These are phyloP conservation scores for Amanita subjunquillea DNA, from an alignment of 768 basidiomycete species.

Conservation along the genomic window DNA sequence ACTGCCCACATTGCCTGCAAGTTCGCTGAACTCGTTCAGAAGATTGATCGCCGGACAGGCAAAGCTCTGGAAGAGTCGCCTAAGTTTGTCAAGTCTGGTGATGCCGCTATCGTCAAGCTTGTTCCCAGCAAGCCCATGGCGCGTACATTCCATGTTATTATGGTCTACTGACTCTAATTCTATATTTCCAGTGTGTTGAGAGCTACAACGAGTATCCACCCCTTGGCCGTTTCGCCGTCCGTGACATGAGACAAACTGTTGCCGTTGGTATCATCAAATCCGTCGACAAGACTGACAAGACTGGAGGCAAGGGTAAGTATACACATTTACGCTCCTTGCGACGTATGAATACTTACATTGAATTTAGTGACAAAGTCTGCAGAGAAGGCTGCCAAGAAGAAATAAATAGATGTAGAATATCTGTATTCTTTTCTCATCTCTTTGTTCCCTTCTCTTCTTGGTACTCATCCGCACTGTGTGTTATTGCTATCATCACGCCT, in stretches of 20 bases:
- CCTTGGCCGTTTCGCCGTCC: conserved; percentile 98
- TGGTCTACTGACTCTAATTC: background rate
- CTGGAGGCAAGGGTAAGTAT: conserved; percentile 67
- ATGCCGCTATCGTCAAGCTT: conserved; percentile 98
- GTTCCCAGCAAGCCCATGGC: conserved; percentile 92
- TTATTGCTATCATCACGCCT: conserved; percentile 26
- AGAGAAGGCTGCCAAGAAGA: conserved; percentile 95
- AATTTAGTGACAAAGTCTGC: conserved; percentile 81
- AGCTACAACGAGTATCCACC: conserved; percentile 97
- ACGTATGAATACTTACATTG: background rate
- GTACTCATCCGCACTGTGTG: conserved; percentile 28
- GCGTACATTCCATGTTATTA: conserved; percentile 11
- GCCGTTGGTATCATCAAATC: conserved; percentile 98
- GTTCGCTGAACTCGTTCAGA: conserved; percentile 97
- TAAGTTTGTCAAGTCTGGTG: conserved; percentile 99
- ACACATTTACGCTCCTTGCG: background rate
- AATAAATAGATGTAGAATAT: conserved; percentile 76
- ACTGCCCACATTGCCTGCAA: conserved; percentile 99
- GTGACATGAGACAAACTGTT: conserved; percentile 99
- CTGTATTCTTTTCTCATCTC: conserved; percentile 49
- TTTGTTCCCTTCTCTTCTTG: conserved; percentile 31
- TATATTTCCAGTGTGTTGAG: conserved; percentile 32
- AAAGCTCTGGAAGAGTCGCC: conserved; percentile 81
- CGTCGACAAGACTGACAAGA: conserved; percentile 90
- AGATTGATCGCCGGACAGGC: conserved; percentile 98